Conservation (phyloP, 208 protist genomes). For the Naegleria fowleri region DNA sequence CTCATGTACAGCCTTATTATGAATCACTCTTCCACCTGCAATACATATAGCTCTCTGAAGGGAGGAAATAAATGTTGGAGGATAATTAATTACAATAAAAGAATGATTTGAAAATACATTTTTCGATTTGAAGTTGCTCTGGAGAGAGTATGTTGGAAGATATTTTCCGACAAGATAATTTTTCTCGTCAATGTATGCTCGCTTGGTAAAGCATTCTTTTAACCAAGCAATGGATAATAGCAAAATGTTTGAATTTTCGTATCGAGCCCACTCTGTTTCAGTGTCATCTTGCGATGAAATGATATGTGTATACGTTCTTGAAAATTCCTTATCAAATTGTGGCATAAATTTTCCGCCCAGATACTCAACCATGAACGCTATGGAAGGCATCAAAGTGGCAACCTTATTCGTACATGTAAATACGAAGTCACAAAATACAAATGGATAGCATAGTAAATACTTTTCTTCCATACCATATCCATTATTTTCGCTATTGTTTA, state of each 20-base stretch:
- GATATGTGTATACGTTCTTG: not conserved
- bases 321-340: not conserved
- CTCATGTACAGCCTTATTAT: not conserved
- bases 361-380: not conserved
- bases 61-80: not conserved
- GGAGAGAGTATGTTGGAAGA: not conserved
- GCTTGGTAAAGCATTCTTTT: not conserved
- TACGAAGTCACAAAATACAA: not conserved
- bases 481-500: not conserved
- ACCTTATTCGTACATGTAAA: not conserved
- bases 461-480: not conserved
- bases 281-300: not conserved
- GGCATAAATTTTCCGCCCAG: not conserved
- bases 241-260: not conserved
- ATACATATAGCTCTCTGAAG: not conserved
- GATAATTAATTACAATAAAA: not conserved
- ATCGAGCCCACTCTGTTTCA: not conserved
- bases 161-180: not conserved
- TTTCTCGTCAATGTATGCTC: not conserved
- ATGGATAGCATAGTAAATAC: not conserved
- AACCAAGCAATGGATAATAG: not conserved
- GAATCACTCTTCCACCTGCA: not conserved
- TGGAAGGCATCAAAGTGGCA: not conserved
- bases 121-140: not conserved
- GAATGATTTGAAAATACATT: not conserved